These are phyloP conservation scores for Phaffia australis DNA, from an alignment of 768 basidiomycete species.

Conservation along the genomic window DNA sequence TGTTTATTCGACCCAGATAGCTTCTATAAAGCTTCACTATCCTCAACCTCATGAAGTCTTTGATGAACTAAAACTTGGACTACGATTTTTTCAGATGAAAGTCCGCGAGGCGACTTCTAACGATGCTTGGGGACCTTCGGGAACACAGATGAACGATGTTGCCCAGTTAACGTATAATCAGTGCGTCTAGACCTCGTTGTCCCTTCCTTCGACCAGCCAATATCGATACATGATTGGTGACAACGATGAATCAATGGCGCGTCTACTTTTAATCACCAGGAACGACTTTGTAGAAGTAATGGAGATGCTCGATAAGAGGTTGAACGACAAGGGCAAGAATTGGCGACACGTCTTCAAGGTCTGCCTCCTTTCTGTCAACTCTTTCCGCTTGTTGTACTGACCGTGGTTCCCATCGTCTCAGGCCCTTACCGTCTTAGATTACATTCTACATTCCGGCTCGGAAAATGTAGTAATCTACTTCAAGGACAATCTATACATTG, in stretches of 20 bases:
- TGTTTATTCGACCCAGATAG: neutral
- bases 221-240: neutral
- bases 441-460: constrained; percentile 87
- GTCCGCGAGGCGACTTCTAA: constrained; percentile 94
- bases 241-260: neutral
- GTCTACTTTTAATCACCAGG: constrained; percentile 38
- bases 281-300: constrained; percentile 98
- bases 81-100: constrained; percentile 54
- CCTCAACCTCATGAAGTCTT: neutral
- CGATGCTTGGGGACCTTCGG: constrained; percentile 95
- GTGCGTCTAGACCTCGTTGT: constrained; percentile 45
- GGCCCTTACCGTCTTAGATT: constrained; percentile 86
- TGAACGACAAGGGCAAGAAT: constrained; percentile 99
- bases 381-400: neutral
- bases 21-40: neutral
- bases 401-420: neutral
- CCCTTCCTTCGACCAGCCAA: neutral
- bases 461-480: constrained; percentile 99
- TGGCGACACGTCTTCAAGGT: constrained; percentile 99
- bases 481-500: constrained; percentile 88
- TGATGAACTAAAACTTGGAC: neutral
- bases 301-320: constrained; percentile 98
- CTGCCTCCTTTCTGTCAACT: constrained; percentile 28
- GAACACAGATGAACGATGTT: constrained; percentile 98
- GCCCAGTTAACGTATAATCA: constrained; percentile 95